A percentile compares a stretch with the other conserved stretches of the same genome.
phyloP scores from a whole-genome alignment of 2,329 filamentous ascomycete genomes.

The Penicillium sclerotiorum region DNA sequence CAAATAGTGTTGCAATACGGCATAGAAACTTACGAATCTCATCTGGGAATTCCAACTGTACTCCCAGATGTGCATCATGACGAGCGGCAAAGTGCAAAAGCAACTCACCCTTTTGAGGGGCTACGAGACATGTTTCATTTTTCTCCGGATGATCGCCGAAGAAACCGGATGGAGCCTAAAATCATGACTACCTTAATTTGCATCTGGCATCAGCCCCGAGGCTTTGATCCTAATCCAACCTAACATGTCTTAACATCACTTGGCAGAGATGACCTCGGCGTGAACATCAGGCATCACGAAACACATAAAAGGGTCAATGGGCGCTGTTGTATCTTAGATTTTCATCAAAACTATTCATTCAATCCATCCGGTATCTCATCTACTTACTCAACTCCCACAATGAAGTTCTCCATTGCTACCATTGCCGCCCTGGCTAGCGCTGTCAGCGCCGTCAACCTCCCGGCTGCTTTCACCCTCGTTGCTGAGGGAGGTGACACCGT shows the following conservation, averaged over 20 bases:
- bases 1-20: too few species aligned
- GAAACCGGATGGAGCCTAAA: background rate
- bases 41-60: too few species aligned
- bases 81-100: background rate
- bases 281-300: background rate
- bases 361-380: background rate
- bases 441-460: slow-evolving; percentile 26
- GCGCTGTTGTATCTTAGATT: background rate
- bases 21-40: too few species aligned
- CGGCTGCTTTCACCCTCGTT: slow-evolving; percentile 30
- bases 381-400: slow-evolving; percentile 12
- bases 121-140: slow-evolving; percentile 22
- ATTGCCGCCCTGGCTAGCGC: slow-evolving; percentile 25
- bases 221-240: slow-evolving; percentile 1
- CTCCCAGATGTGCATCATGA: too few species aligned
- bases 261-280: background rate
- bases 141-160: slow-evolving; percentile 10
- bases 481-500: slow-evolving; percentile 30
- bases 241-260: slow-evolving; percentile 3
- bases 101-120: background rate
- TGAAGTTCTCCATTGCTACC: slow-evolving; percentile 32
- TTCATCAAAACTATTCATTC: background rate
- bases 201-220: slow-evolving; percentile 6
- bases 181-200: background rate
- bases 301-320: background rate